Percentiles rank a stretch among this genome's conserved stretches.
phyloP scores from a whole-genome alignment of 768 basidiomycete genomes.

The Termitomyces sp. region DNA sequence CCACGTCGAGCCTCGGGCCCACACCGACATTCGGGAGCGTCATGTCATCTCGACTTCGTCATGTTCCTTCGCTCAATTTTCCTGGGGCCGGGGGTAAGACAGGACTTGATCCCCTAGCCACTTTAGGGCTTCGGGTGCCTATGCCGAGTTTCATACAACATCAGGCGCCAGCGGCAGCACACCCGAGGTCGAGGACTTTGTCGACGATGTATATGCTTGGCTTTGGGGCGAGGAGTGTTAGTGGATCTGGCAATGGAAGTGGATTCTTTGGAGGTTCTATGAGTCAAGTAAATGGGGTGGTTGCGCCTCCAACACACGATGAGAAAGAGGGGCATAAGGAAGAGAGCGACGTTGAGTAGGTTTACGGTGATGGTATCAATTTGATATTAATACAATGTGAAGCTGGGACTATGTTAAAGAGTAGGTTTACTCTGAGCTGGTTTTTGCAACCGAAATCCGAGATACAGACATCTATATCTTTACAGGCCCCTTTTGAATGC shows the following conservation, averaged over 20 bases:
- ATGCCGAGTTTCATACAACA: slow-evolving; percentile 43
- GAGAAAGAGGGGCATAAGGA: neutral
- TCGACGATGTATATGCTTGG: slow-evolving; percentile 66
- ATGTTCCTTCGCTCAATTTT: slow-evolving; percentile 36
- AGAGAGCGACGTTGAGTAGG: slow-evolving; percentile 1
- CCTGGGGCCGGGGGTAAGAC: slow-evolving; percentile 12
- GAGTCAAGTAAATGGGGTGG: neutral
- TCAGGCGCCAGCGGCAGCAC: slow-evolving; percentile 9
- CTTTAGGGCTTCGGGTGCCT: slow-evolving; percentile 49
- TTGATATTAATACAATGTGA: too few species aligned
- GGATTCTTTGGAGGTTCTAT: slow-evolving; percentile 4
- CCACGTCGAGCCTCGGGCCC: slow-evolving; percentile 20
- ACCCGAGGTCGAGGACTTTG: slow-evolving; percentile 39
- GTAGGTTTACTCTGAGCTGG: too few species aligned
- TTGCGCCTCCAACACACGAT: neutral
- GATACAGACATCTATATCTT: too few species aligned
- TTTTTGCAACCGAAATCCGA: too few species aligned
- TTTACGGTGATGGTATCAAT: neutral
- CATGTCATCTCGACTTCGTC: slow-evolving; percentile 59
- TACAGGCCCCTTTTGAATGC: too few species aligned
- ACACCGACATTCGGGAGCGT: slow-evolving; percentile 66
- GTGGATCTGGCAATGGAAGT: slow-evolving; percentile 8
- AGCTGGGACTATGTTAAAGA: too few species aligned
- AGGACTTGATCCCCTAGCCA: slow-evolving; percentile 35
- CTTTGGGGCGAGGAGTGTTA: slow-evolving; percentile 37